phyloP scores from a whole-genome alignment of 2,329 filamentous ascomycete species.

The Pyrenophora tritici-repentis region DNA sequence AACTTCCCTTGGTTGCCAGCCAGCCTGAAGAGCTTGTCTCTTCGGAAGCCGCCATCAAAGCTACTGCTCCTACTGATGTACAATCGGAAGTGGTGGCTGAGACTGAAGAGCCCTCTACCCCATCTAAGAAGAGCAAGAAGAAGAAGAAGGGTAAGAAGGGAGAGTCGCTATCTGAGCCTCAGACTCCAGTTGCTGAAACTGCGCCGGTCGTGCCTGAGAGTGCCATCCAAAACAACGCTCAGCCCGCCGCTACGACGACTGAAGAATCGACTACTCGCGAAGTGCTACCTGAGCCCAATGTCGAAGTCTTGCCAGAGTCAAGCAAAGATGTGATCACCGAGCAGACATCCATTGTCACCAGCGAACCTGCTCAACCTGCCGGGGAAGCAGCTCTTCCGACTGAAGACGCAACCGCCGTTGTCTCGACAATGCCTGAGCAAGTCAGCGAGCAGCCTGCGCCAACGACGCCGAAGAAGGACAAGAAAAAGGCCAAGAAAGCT shows the following conservation, averaged over 20 bases:
- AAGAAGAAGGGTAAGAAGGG: constrained; percentile 38
- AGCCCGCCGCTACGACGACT: neutral
- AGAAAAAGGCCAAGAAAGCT: constrained; percentile 31
- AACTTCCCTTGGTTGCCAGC: neutral
- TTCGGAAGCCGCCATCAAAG: neutral
- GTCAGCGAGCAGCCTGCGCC: constrained; percentile 2
- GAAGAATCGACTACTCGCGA: constrained; percentile 2
- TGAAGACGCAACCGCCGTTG: neutral
- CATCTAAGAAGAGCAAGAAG: constrained; percentile 37
- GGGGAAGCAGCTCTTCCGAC: neutral
- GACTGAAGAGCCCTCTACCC: neutral
- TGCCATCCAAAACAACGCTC: neutral
- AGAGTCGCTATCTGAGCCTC: constrained; percentile 23
- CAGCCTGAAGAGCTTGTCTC: neutral
- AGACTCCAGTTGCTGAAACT: constrained; percentile 20
- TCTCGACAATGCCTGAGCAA: neutral
- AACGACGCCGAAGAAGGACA: constrained; percentile 29
- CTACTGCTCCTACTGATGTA: neutral
- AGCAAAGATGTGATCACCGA: neutral
- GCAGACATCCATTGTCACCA: neutral
- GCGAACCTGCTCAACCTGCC: neutral
- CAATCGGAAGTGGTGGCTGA: neutral
- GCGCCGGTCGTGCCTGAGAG: constrained; percentile 5
- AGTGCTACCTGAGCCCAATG: neutral
- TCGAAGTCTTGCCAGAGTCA: neutral